Conservation (phyloP, 192 early-diverging fungal genomes). For the Gaertneriomyces sp. region DNA sequence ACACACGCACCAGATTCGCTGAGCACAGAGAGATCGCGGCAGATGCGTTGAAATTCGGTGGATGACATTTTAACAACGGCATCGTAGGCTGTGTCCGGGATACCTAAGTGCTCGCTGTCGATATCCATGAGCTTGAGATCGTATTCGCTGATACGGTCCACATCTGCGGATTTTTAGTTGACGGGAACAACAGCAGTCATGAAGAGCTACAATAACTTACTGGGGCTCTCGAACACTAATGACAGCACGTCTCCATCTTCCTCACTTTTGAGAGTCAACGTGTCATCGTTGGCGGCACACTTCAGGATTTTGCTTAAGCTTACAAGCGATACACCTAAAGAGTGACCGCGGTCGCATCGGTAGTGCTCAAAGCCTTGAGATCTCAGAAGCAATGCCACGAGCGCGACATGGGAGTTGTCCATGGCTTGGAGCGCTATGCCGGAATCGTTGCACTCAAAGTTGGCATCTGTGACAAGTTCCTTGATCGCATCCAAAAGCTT, state of each 20-base stretch:
- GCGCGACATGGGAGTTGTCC: conserved; percentile 35
- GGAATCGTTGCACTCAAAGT: conserved; percentile 95
- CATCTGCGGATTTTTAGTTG: conserved; percentile 7
- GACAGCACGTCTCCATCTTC: conserved; percentile 79
- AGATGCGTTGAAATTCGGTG: conserved; percentile 86
- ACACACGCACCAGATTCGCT: conserved; percentile 70
- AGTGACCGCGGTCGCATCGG: conserved; percentile 82
- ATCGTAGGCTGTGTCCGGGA: conserved; percentile 93
- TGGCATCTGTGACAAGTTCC: conserved; percentile 93
- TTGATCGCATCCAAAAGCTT: conserved; percentile 95
- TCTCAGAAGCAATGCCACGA: conserved; percentile 64
- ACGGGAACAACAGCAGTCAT: neutral
- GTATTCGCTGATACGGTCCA: conserved; percentile 62
- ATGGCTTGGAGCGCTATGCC: conserved; percentile 97
- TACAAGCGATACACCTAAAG: conserved; percentile 84
- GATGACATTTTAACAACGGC: conserved; percentile 84
- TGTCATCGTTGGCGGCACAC: conserved; percentile 88
- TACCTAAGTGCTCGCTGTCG: conserved; percentile 91
- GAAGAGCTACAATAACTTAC: conserved; percentile 24
- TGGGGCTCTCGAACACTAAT: conserved; percentile 58
- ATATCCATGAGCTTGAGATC: conserved; percentile 99
- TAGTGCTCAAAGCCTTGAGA: conserved; percentile 61
- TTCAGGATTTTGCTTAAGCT: conserved; percentile 90
- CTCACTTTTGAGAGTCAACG: conserved; percentile 85
- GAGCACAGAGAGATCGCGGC: conserved; percentile 76